Conservation (phyloP, 2,329 filamentous ascomycete species). For the Exserohilum turcica region DNA sequence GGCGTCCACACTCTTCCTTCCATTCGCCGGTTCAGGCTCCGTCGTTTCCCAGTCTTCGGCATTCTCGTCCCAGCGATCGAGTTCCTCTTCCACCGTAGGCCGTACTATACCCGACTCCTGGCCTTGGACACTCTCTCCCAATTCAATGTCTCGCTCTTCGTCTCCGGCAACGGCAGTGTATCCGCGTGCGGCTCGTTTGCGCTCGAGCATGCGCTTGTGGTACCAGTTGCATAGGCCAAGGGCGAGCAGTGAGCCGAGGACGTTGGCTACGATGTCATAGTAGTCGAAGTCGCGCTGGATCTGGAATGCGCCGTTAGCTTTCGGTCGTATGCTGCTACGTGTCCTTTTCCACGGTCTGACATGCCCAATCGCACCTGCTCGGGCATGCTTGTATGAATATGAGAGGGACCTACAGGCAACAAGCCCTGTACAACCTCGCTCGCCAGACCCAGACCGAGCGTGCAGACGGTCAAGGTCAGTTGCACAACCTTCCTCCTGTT, state of each 20-base stretch:
- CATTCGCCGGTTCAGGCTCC: conserved; percentile 46
- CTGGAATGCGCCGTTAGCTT: conserved; percentile 27
- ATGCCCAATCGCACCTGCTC: not conserved
- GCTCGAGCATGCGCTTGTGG: conserved; percentile 92
- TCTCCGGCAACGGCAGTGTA: conserved; percentile 73
- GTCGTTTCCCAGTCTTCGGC: conserved; percentile 70
- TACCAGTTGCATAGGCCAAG: conserved; percentile 85
- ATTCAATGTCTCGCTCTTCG: conserved; percentile 69
- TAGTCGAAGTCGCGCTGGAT: conserved; percentile 68
- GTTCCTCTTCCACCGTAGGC: conserved; percentile 71
- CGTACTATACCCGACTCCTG: conserved; percentile 69
- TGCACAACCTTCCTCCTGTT: conserved; percentile 83
- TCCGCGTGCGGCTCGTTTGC: conserved; percentile 73
- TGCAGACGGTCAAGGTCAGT: conserved; percentile 80
- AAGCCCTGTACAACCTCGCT: conserved; percentile 77
- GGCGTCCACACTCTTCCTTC: conserved; percentile 27
- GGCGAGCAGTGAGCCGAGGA: conserved; percentile 75
- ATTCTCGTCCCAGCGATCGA: conserved; percentile 96
- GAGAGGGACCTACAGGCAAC: conserved; percentile 58
- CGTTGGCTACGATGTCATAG: conserved; percentile 86
- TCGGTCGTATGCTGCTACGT: not conserved
- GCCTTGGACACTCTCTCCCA: conserved; percentile 63
- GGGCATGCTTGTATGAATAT: not conserved
- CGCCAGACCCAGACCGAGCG: conserved; percentile 70
- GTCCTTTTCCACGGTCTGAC: not conserved